Percentiles rank a stretch among this genome's conserved stretches.
phyloP scores from a whole-genome alignment of 345 rosid species.

The Salix brachista region DNA sequence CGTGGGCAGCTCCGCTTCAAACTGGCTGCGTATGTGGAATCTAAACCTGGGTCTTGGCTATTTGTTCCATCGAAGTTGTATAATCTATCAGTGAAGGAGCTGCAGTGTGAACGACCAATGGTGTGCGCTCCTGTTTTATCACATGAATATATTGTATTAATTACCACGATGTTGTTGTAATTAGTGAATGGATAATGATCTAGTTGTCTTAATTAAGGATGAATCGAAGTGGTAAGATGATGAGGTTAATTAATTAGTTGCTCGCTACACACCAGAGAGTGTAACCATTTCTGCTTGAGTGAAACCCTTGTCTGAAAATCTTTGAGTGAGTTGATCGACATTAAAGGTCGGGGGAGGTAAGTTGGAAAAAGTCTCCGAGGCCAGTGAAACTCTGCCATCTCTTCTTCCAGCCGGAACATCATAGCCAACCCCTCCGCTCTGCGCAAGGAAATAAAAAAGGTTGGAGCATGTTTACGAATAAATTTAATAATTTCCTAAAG shows the following conservation, averaged over 20 bases:
- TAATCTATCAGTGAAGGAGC: conserved; percentile 16
- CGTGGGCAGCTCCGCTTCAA: conserved; percentile 22
- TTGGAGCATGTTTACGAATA: background rate
- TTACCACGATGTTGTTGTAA: too few species aligned
- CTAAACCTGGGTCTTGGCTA: conserved; percentile 9
- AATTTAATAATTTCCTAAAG: background rate
- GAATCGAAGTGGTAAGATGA: too few species aligned
- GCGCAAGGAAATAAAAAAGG: background rate
- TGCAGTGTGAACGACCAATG: conserved; percentile 21
- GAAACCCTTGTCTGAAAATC: conserved; percentile 16
- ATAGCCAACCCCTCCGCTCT: conserved; percentile 47
- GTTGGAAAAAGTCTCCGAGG: conserved; percentile 26
- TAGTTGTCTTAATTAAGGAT: background rate
- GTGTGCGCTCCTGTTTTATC: conserved; percentile 22
- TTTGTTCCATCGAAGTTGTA: conserved; percentile 18
- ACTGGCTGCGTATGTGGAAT: background rate
- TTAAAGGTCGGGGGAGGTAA: conserved; percentile 8
- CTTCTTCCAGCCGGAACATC: conserved; percentile 57
- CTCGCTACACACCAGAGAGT: conserved; percentile 3
- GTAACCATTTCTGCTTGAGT: conserved; percentile 22
- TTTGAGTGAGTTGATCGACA: conserved; percentile 13
- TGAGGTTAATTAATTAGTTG: background rate
- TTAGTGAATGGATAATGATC: background rate
- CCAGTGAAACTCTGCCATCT: conserved; percentile 48
- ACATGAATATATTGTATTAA: background rate